phyloP scores from a whole-genome alignment of 768 basidiomycete species.

The Leucocoprinus birnbaumii region DNA sequence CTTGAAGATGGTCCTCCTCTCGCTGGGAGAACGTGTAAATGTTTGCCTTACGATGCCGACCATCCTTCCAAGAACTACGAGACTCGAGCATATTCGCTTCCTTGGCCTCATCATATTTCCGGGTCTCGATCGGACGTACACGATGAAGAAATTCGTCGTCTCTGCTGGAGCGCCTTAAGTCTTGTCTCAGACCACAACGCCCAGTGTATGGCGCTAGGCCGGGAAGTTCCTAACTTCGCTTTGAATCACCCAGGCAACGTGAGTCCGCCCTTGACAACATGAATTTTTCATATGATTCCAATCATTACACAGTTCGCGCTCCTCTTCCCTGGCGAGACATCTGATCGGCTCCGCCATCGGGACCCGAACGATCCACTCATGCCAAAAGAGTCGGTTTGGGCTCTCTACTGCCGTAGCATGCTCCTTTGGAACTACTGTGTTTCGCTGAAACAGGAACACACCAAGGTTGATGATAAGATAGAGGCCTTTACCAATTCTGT shows the following conservation, averaged over 20 bases:
- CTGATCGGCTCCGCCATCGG: conserved; percentile 36
- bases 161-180: conserved; percentile 74
- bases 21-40: conserved; percentile 37
- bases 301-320: conserved; percentile 49
- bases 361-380: conserved; percentile 22
- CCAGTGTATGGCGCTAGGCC: conserved; percentile 64
- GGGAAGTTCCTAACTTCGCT: conserved; percentile 52
- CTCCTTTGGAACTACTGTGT: conserved; percentile 75
- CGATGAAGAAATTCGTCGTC: conserved; percentile 69
- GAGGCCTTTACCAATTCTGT: conserved; percentile 51
- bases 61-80: conserved; percentile 33
- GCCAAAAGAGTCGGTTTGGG: conserved; percentile 75
- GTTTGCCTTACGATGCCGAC: conserved; percentile 31
- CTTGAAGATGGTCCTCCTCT: conserved; percentile 21
- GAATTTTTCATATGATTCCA: not conserved
- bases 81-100: conserved; percentile 47
- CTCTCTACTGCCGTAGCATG: conserved; percentile 79
- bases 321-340: conserved; percentile 73
- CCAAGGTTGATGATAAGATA: conserved; percentile 14
- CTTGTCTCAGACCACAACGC: conserved; percentile 67
- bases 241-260: conserved; percentile 70
- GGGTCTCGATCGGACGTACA: conserved; percentile 57
- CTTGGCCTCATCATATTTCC: conserved; percentile 48
- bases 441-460: conserved; percentile 35
- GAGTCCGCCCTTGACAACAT: conserved; percentile 11